Conservation (phyloP, 2,329 filamentous ascomycete genomes). For the Colletotrichum navitas region DNA sequence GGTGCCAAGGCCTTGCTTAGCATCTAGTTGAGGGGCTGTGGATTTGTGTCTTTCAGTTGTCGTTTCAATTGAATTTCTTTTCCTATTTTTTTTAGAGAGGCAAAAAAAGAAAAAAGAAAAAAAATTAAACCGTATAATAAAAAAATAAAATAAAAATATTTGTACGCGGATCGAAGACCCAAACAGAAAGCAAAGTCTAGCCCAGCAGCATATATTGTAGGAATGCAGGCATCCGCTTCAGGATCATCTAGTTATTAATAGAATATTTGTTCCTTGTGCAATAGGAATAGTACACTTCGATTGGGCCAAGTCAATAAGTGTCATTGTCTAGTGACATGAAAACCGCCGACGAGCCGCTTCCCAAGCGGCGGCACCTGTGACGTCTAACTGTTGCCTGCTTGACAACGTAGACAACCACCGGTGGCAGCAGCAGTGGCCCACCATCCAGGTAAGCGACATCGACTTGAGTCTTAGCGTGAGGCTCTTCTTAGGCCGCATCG, state of each 20-base stretch:
- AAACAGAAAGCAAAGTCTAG: constrained; percentile 3
- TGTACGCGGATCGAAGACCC: background rate
- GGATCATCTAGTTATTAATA: background rate
- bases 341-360: background rate
- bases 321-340: background rate
- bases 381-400: background rate
- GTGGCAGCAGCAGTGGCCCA: background rate
- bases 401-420: background rate
- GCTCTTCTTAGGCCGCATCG: constrained; percentile 12
- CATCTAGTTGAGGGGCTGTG: constrained; percentile 31
- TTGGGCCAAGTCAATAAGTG: background rate
- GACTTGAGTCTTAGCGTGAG: constrained; percentile 4
- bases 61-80: background rate
- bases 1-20: constrained; percentile 81
- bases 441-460: constrained; percentile 8
- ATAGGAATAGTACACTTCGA: constrained; percentile 18
- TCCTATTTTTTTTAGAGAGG: too few relatives aligned
- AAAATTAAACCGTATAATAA: too few relatives aligned
- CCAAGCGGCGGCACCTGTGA: background rate
- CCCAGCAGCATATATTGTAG: constrained; percentile 22
- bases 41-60: background rate
- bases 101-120: background rate
- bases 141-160: background rate
- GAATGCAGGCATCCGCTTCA: constrained; percentile 24
- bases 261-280: background rate